These are phyloP conservation scores for Arthrocladium fulminans DNA, from an alignment of 2,329 filamentous ascomycete species.

Conservation along the genomic window DNA sequence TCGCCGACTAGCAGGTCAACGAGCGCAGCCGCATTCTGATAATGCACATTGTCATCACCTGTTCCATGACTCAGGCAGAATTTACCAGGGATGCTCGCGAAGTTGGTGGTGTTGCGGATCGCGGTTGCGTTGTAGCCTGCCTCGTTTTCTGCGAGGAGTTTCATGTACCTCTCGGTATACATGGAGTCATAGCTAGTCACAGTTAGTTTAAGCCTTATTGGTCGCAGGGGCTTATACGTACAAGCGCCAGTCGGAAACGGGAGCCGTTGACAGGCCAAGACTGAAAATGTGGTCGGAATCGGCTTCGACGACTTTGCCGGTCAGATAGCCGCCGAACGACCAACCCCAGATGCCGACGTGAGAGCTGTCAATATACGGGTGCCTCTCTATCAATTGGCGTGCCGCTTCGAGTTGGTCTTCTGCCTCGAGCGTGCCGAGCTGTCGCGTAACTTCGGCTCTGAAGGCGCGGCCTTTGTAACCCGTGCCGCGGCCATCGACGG, in stretches of 20 bases:
- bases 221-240: not conserved
- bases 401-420: slow-evolving; percentile 61
- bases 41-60: slow-evolving; percentile 64
- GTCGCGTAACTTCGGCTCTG: slow-evolving; percentile 48
- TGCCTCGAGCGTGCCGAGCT: slow-evolving; percentile 55
- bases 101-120: slow-evolving; percentile 47
- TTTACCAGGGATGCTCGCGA: slow-evolving; percentile 49
- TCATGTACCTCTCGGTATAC: slow-evolving; percentile 68
- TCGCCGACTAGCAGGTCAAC: slow-evolving; percentile 52
- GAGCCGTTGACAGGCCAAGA: slow-evolving; percentile 55
- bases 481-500: slow-evolving; percentile 60
- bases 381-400: slow-evolving; percentile 38
- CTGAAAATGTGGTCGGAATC: slow-evolving; percentile 52
- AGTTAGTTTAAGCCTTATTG: not conserved
- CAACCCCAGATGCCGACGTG: slow-evolving; percentile 61
- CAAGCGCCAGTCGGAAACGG: slow-evolving; percentile 57
- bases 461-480: slow-evolving; percentile 56
- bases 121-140: slow-evolving; percentile 54
- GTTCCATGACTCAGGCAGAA: slow-evolving; percentile 58
- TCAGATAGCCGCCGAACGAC: slow-evolving; percentile 60
- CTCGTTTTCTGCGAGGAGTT: slow-evolving; percentile 47
- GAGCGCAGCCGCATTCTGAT: slow-evolving; percentile 56
- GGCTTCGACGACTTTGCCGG: slow-evolving; percentile 57
- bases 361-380: slow-evolving; percentile 48
- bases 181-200: slow-evolving; percentile 50